Evolutionary conservation across 2,329 filamentous ascomycete species (phyloP), one percentile per base, ranked within the genome.

Genomic region (Fusarium citri): DNA sequence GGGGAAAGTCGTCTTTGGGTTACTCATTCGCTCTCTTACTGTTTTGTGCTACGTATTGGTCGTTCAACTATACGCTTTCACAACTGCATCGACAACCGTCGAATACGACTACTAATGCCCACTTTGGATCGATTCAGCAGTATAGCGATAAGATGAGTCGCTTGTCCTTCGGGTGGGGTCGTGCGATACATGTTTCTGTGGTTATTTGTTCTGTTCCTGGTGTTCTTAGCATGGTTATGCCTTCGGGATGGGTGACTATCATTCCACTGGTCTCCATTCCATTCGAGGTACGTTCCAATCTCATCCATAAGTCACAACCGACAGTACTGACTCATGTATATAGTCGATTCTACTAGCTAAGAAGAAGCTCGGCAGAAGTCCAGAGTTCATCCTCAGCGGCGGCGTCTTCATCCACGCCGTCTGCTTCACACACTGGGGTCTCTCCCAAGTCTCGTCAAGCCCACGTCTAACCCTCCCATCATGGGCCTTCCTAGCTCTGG

Each of bases 371-470:
- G 49, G 49, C n/a, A 53, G 49, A 18, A 53, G 49, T 25, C 49
- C 49, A 22, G 49, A 53, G 14, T 53, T 53, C 10, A 53, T 53
- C 25, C 34, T 53, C 6, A 53, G 34, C 12, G 49, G 49, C 12
- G 49, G 49, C 1, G 23, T 42, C 14, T 53, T 53, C 7, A 53
- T 53, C 14, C 49, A 53, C 23, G 23, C 49, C n/a, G 34, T 53
- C 3, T 53, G 49, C n/a, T 53, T 53, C n/a, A 53, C 49, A 7
- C 49, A 53, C 14, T 53, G 49, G 49, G 49, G 49, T 22, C 49
- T 53, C 3, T 53, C 49, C 3, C 49, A 51, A 18, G 34, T 53
- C 1, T 5, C 34, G 12, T 41, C 23, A 18, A 53, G 23, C 12
- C 49, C 31, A 8, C 18, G 34, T 18, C 34, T 53, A 0, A 25